Evolutionary conservation across 2,329 filamentous ascomycete species (phyloP), one percentile per base, ranked within the genome.

Genomic region (Fusarium nygamai): DNA sequence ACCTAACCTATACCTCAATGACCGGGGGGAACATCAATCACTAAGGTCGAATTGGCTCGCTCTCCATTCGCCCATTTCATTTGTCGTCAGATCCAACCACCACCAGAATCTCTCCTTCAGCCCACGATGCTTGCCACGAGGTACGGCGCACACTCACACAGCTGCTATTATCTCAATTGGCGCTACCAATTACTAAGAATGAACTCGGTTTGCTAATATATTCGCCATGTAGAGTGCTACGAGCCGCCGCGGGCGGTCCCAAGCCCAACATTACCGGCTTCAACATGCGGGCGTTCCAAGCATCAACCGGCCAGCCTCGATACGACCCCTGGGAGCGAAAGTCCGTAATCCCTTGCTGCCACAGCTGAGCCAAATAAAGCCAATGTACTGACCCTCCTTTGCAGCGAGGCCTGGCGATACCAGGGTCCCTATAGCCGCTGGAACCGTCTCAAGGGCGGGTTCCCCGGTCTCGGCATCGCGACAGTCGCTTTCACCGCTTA

Each of bases 381-480:
- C 24, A 19, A 36, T 31, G 34, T 67, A 34, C 71, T 74, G 38
- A 76, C 69, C 60, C 67, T 61, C 41, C 47, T 51, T 56, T 56
- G 31, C 82, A 99, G 96, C 81, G 96, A 99, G 87, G 90, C 93
- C 81, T 99, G 96, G 96, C 90, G 96, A 84, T 98, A 98, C 88
- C 92, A 89, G 41, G 96, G 96, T 73, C 92, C 90, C 62, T 98
- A 98, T 88, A 92, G 92, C 76, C 91, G 96, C 79, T 93, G 88
- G 86, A 97, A 98, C 86, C 93, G 96, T 78, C 96, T 98, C 88
- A 95, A 92, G 86, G 87, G 89, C 80, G 88, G 91, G 74, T 94
- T 99, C 82, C 96, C 96, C 43, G 96, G 96, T 71, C 88, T 99
- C 79, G 96, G 96, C 74, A 97, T 96, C 78, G 96, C 95, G 38